phyloP scores from a whole-genome alignment of 2,329 filamentous ascomycete genomes.

The Phyllosticta ampelicida region DNA sequence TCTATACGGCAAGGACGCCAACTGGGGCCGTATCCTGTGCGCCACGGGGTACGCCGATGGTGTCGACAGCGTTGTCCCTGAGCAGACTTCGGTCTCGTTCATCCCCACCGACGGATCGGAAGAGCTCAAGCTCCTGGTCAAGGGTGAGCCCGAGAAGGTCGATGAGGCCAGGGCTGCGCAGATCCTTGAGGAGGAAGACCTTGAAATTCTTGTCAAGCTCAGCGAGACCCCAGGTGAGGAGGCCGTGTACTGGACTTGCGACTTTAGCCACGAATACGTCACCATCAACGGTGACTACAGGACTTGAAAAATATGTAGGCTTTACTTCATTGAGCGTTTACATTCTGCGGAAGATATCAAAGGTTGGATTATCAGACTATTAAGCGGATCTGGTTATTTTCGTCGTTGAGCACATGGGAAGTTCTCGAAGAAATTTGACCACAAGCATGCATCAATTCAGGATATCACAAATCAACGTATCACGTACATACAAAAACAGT shows the following conservation, averaged over 20 bases:
- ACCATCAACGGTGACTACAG: conserved; percentile 60
- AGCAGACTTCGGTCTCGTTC: conserved; percentile 68
- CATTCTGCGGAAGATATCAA: background rate
- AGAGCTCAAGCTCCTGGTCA: conserved; percentile 65
- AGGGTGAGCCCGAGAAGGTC: conserved; percentile 69
- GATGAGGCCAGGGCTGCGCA: conserved; percentile 66
- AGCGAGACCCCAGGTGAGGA: conserved; percentile 53
- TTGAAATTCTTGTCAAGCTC: conserved; percentile 66
- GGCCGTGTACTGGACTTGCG: conserved; percentile 74
- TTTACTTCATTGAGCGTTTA: background rate
- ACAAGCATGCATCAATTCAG: background rate
- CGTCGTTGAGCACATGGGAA: no score
- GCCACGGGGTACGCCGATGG: conserved; percentile 74
- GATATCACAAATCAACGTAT: background rate
- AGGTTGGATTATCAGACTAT: background rate
- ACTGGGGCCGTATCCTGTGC: conserved; percentile 96
- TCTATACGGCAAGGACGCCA: conserved; percentile 91
- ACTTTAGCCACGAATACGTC: conserved; percentile 75
- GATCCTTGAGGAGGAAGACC: conserved; percentile 63
- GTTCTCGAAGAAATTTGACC: background rate
- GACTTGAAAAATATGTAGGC: conserved; percentile 32
- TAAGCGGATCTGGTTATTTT: background rate
- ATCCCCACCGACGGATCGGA: conserved; percentile 64
- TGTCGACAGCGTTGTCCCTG: conserved; percentile 54
- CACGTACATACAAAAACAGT: background rate